A percentile compares a stretch with the other conserved stretches of the same genome.
phyloP scores from a whole-genome alignment of 2,329 filamentous ascomycete genomes.

The Cladosporium austrohemisphaericum region DNA sequence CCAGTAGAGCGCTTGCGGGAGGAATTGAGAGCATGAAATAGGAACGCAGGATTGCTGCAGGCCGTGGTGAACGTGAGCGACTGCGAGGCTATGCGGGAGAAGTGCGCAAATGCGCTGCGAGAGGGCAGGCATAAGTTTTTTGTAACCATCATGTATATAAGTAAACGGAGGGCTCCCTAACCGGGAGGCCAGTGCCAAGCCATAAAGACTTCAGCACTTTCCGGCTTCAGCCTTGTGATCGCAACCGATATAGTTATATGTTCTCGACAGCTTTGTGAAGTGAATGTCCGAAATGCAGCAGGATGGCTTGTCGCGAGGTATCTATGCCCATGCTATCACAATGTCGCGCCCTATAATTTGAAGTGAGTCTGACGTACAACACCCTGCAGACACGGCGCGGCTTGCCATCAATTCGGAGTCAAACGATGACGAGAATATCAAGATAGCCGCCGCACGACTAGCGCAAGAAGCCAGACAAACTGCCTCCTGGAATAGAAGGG shows the following conservation, averaged over 20 bases:
- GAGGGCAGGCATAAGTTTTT: slow-evolving; percentile 15
- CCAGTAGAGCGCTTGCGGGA: slow-evolving; percentile 15
- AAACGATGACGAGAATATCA: slow-evolving; percentile 15
- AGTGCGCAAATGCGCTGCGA: slow-evolving; percentile 13
- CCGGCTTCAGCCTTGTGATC: slow-evolving; percentile 4
- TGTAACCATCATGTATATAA: slow-evolving; percentile 28
- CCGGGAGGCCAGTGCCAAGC: slow-evolving; percentile 17
- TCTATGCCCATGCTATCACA: neutral
- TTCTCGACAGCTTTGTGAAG: neutral
- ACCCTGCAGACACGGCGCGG: slow-evolving; percentile 10
- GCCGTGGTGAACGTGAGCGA: slow-evolving; percentile 1
- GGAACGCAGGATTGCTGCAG: slow-evolving; percentile 9
- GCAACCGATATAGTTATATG: slow-evolving; percentile 3
- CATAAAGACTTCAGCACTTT: slow-evolving; percentile 13
- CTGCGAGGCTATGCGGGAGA: slow-evolving; percentile 1
- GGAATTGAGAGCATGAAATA: slow-evolving; percentile 13
- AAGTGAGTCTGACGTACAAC: neutral
- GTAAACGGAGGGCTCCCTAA: slow-evolving; percentile 15
- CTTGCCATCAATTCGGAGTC: slow-evolving; percentile 12
- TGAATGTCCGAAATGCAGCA: slow-evolving; percentile 10
- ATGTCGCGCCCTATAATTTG: neutral
- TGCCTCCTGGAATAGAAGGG: slow-evolving; percentile 10
- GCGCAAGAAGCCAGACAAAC: slow-evolving; percentile 24
- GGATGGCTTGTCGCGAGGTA: slow-evolving; percentile 15
- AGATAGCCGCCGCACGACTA: slow-evolving; percentile 18